Percentiles rank a stretch among this genome's conserved stretches.
Evolutionary conservation across 345 rosid species (phyloP).

Genomic region (Syzygium jambos): DNA sequence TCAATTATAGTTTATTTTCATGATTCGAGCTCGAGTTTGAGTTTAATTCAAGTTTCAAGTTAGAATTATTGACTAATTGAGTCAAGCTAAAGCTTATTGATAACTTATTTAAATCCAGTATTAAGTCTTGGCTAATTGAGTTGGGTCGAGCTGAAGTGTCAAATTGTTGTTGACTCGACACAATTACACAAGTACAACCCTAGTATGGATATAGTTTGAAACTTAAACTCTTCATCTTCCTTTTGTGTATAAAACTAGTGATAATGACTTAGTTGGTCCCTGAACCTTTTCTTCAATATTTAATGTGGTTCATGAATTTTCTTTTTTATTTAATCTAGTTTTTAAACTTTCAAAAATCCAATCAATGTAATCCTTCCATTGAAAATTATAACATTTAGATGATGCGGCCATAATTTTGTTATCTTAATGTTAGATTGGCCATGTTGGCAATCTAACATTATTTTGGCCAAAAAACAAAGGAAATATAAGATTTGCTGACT

Average conservation of each 20-base stretch:
- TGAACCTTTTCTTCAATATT: too few relatives aligned
- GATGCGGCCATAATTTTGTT: background rate
- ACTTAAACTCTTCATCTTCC: background rate
- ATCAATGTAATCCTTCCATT: too few relatives aligned
- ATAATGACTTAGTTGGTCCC: too few relatives aligned
- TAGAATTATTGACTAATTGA: too few relatives aligned
- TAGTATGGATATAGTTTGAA: background rate
- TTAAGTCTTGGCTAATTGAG: background rate
- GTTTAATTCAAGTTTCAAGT: background rate
- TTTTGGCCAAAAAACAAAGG: too few relatives aligned
- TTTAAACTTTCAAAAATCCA: too few relatives aligned
- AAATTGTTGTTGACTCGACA: background rate
- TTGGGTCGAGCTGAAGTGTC: background rate
- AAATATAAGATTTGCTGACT: background rate
- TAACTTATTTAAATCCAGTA: background rate
- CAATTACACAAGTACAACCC: background rate
- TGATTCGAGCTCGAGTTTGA: background rate
- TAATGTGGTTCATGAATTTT: too few relatives aligned
- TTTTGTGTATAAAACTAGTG: background rate
- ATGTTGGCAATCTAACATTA: too few relatives aligned
- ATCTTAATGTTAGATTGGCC: too few relatives aligned
- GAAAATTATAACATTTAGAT: background rate
- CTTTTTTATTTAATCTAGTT: too few relatives aligned
- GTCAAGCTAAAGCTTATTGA: too few relatives aligned
- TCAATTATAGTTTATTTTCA: background rate